Evolutionary conservation across 2,329 filamentous ascomycete genomes (phyloP), one percentile per base, ranked within the genome.

Genomic region (Basipetospora chlamydospora): DNA sequence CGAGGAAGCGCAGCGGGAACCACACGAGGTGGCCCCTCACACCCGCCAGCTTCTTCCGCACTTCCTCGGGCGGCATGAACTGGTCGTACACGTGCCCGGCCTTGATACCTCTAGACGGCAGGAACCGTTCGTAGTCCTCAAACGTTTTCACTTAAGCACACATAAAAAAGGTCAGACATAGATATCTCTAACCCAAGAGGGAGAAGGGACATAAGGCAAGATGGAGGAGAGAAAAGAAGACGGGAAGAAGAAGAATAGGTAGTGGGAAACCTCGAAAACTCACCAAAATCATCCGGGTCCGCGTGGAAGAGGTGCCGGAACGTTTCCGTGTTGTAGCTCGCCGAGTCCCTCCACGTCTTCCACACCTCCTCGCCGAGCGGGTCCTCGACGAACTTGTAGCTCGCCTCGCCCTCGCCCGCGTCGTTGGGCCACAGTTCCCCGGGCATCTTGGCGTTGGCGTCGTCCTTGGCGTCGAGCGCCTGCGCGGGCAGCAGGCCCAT

Each of bases 1-100:
- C 67, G 51, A 96, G 57, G 53, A 94, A 96, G 31, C 86, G 73
- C 49, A 96, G 56, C n/a, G 86, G 86, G 77, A 94, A 88, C 83
- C 84, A 92, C 6, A 96, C 88, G 28, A 96, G 56, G 61, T 96
- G 88, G 0, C 88, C 88, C 59, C 76, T 78, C 46, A 96, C 74
- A 50, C 79, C 67, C 47, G 85, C 77, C 34, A 96, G 62, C 55
- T 88, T 85, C 44, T 67, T 55, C 12, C 82, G 70, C 6, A 90
- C 75, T 38, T 92, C 78, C 17, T 77, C 65, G 0, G 76, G 70
- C 0, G 81, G 79, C 54, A 80, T 69, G 56, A 80, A 84, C 40
- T 73, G 73, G 53, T 92, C 85, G 48, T 82, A 93, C 41, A 96
- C 67, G 57, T 96, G 90, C 0, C 90, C 88, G 3, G 85, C 62